Evolutionary conservation across 2,329 filamentous ascomycete genomes (phyloP).

Genomic region (Fusarium albosuccineum): DNA sequence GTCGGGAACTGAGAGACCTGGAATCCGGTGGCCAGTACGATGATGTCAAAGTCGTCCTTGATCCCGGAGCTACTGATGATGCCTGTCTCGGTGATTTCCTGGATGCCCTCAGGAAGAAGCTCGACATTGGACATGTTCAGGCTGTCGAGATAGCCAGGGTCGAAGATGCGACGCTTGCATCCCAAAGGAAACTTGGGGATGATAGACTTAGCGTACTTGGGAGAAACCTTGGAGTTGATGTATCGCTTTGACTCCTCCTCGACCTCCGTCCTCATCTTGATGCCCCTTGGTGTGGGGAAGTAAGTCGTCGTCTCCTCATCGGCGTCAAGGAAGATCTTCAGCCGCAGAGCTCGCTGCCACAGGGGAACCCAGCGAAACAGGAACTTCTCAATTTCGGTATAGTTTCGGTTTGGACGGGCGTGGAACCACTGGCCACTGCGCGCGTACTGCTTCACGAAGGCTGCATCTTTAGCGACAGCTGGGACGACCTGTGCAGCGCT

Average conservation of each 20-base stretch:
- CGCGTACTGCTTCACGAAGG: constrained; percentile 31
- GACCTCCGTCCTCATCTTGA: constrained; percentile 8
- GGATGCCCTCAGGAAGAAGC: neutral
- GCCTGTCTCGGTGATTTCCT: constrained; percentile 11
- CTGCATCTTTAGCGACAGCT: constrained; percentile 44
- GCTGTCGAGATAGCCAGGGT: neutral
- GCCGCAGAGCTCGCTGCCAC: neutral
- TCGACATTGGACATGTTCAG: neutral
- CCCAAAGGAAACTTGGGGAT: too few relatives aligned
- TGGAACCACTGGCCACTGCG: constrained; percentile 40
- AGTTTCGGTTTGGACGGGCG: constrained; percentile 37
- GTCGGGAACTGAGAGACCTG: constrained; percentile 44
- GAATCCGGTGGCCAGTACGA: constrained; percentile 48
- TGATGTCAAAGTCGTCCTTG: constrained; percentile 44
- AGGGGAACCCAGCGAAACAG: neutral
- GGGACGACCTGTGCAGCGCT: constrained; percentile 53
- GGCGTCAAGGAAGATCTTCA: too few relatives aligned
- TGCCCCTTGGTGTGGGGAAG: constrained; percentile 18
- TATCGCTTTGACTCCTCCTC: constrained; percentile 28
- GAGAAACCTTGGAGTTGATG: constrained; percentile 21
- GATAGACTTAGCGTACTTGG: constrained; percentile 1
- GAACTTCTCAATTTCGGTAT: too few relatives aligned
- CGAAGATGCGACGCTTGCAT: neutral
- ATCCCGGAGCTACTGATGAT: constrained; percentile 35
- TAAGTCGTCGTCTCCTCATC: constrained; percentile 10